phyloP scores from a whole-genome alignment of 768 basidiomycete genomes.

The Dacryopinax primogenitus region DNA sequence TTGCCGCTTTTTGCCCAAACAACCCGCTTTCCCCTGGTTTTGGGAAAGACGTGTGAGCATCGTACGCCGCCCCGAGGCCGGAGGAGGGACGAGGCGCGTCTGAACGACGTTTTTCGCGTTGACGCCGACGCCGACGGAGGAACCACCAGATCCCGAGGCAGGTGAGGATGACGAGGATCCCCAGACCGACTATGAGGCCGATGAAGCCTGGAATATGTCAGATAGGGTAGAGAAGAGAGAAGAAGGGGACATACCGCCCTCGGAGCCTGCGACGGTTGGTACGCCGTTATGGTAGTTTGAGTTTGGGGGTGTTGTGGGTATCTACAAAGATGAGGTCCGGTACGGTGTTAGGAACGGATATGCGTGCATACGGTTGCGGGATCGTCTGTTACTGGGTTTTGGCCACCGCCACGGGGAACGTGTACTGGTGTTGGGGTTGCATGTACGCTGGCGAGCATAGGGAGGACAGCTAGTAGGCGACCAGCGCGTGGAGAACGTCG shows the following conservation, averaged over 20 bases:
- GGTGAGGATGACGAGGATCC: slow-evolving; percentile 40
- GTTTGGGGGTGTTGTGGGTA: not conserved
- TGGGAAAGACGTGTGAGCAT: not conserved
- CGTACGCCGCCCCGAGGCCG: slow-evolving; percentile 16
- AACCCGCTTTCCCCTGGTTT: not conserved
- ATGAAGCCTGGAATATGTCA: slow-evolving; percentile 39
- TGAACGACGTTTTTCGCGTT: slow-evolving; percentile 24
- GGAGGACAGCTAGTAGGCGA: not conserved
- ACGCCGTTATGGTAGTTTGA: slow-evolving; percentile 20
- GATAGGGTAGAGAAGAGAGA: not conserved
- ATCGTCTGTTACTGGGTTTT: not conserved
- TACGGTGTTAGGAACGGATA: not conserved
- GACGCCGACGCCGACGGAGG: slow-evolving; percentile 38
- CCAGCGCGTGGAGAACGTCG: no score
- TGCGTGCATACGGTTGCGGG: not conserved
- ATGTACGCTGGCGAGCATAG: not conserved
- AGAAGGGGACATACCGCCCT: slow-evolving; percentile 31
- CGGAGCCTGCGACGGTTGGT: slow-evolving; percentile 41
- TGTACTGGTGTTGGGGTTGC: not conserved
- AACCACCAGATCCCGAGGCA: slow-evolving; percentile 45
- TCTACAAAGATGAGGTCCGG: not conserved
- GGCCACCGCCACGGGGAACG: not conserved
- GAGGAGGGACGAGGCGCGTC: slow-evolving; percentile 18
- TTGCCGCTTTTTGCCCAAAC: not conserved
- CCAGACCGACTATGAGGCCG: slow-evolving; percentile 43